Conservation (phyloP, 345 rosid species). For the Orychophragmus violaceus region DNA sequence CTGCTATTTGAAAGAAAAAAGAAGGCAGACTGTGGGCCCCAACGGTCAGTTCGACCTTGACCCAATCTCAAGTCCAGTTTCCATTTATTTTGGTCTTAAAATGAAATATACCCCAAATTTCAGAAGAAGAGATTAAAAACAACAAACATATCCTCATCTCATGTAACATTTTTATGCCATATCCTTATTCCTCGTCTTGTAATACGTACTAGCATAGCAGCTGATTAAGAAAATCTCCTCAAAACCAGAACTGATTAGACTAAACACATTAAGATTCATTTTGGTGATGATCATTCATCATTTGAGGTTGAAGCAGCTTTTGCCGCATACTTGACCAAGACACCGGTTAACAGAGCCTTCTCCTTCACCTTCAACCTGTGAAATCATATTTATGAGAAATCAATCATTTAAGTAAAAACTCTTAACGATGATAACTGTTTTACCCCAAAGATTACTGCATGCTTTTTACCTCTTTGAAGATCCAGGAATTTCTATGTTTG, state of each 20-base stretch:
- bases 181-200: too few relatives aligned
- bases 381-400: background rate
- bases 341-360: slow-evolving; percentile 60
- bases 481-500: slow-evolving; percentile 44
- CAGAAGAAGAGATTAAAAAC: too few relatives aligned
- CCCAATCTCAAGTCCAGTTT: too few relatives aligned
- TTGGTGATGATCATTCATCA: slow-evolving; percentile 20
- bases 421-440: background rate
- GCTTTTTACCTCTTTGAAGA: slow-evolving; percentile 54
- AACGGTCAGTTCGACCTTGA: too few relatives aligned
- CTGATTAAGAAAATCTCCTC: too few relatives aligned
- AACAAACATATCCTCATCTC: too few relatives aligned
- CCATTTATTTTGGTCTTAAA: too few relatives aligned
- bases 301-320: slow-evolving; percentile 35
- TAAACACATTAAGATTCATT: background rate
- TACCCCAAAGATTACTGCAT: background rate
- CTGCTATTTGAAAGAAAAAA: too few relatives aligned
- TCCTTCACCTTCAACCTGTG: slow-evolving; percentile 74
- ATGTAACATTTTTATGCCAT: too few relatives aligned
- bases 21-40: too few relatives aligned
- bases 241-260: background rate
- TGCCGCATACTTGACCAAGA: slow-evolving; percentile 62
- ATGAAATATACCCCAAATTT: too few relatives aligned
- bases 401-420: background rate
- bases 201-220: too few relatives aligned